Base-by-base conservation (phyloP, 2,329 filamentous ascomycete species). In the Fusarium zealandicum region DNA sequence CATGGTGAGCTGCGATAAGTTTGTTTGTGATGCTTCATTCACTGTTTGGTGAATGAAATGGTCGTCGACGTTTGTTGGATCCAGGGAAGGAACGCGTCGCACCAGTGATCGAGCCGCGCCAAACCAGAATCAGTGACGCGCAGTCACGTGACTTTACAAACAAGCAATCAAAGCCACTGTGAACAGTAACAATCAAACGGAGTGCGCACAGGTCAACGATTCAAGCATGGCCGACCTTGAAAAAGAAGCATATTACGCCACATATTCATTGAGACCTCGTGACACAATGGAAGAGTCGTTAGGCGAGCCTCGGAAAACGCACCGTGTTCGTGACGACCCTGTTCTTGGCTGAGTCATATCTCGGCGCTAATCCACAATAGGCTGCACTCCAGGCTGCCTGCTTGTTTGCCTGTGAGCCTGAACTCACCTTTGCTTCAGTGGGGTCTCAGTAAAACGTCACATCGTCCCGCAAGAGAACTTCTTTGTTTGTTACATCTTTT, bases 261-360 rank as follows among this genome's bases (percentile, higher is more conserved):
- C 6, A 25, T 25, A 25, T 25, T 25, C 22, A 25, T 25, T 25
- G 22, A 25, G 22, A 25, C 22, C 8, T 25, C 22, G 22, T 25
- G 22, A 25, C 22, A 25, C 22, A 25, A 25, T 25, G 7, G 8
- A 5, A 25, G 5, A 25, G 22, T 8, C 22, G 22, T 25, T 25
- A 8, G 22, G 22, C 48, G 58, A 76, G 73, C 80, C 54, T 63
- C 85, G 8, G 32, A 6, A 37, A 36, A 43, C 25, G 45, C 40
- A 45, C 51, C 12, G 35, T 41, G 40, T 57, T 55, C 52, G 33
- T 37, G 20, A 11, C 27, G 33, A 43, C 17, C 14, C 18, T 25
- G 28, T 31, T 5, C 16, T 42, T 42, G 30, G 30, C 17, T 28
- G 33, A 52, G 28, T 32, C 32, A 45, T 4, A 30, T 14, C 39